Base-by-base conservation (phyloP, 495 filamentous ascomycete genomes). In the Talaromyces stipitatus region DNA sequence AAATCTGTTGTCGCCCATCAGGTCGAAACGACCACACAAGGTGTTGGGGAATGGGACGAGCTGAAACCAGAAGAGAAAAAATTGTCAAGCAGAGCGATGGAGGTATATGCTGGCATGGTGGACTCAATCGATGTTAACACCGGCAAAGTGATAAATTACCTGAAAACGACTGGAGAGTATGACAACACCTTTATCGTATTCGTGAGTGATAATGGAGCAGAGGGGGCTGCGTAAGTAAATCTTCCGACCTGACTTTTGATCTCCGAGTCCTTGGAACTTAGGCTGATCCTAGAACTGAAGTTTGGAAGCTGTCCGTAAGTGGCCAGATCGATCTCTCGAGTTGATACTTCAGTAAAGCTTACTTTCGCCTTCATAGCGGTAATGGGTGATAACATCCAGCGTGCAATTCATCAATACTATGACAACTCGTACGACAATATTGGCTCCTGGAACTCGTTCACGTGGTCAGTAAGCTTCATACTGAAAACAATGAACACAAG, bases 111-210 rank as follows among this genome's bases (percentile, higher is more conserved):
- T 11, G 79, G 66, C 3, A 82, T 82, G 79, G 75, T 81, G 2
- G 75, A 82, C 45, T 62, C 62, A 12, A 77, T 80, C 54, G 79
- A 81, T 57, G 43, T 64, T 14, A 81, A 82, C 55, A 70, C 82
- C 20, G 77, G 76, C 8, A 70, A 71, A 54, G 72, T 80, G 18
- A 58, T 78, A 20, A 55, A 69, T 5, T 74, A 78, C 52, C 61
- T 80, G 22, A 68, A 81, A 53, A 53, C 66, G 32, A 78, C 66
- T 7, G 77, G 74, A 36, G 78, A 83, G 61, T 67, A 75, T 12
- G 76, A 82, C 56, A 78, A 81, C 54, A 82, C 80, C 0, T 75
- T 79, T 47, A 67, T 82, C 23, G 64, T 76, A 56, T 80, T 81
- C 63, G 75, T 82, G 74, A 71, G 66, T 23, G 76, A 82, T 53